Evolutionary conservation across 495 filamentous ascomycete species (phyloP).

Genomic region (Lophiostoma macrostomum): DNA sequence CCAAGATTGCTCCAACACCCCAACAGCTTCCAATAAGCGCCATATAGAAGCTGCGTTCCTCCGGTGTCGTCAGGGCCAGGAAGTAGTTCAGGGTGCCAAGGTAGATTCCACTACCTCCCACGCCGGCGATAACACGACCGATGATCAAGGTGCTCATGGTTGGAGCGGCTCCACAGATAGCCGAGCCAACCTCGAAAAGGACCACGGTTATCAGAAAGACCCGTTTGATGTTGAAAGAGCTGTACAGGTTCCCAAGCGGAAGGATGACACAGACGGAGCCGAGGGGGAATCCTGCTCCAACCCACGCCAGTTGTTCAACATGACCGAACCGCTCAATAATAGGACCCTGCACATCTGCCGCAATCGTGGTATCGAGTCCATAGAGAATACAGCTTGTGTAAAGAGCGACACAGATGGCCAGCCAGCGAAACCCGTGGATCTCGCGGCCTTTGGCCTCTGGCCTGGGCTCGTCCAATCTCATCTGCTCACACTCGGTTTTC

Average conservation of each 20-base stretch:
- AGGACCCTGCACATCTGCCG: conserved; percentile 21
- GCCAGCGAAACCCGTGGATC: conserved; percentile 1
- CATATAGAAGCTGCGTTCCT: conserved; percentile 8
- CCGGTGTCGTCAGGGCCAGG: background rate
- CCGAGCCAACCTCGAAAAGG: conserved; percentile 38
- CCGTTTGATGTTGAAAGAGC: conserved; percentile 39
- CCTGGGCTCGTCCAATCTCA: conserved; percentile 6
- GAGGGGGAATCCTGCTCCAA: conserved; percentile 24
- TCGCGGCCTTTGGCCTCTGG: conserved; percentile 1
- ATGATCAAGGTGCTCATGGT: conserved; percentile 38
- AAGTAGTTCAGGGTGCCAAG: conserved; percentile 8
- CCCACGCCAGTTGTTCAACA: conserved; percentile 23
- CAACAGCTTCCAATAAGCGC: conserved; percentile 1
- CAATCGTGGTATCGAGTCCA: conserved; percentile 30
- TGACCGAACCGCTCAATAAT: conserved; percentile 22
- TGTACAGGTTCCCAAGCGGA: conserved; percentile 21
- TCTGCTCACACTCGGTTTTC: conserved; percentile 3
- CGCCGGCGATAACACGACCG: conserved; percentile 40
- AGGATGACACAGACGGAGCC: conserved; percentile 7
- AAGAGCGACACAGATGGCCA: conserved; percentile 6
- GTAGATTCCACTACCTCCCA: conserved; percentile 22
- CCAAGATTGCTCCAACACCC: conserved; percentile 13
- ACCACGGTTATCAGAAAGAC: conserved; percentile 32
- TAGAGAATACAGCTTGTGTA: conserved; percentile 18
- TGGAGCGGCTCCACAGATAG: conserved; percentile 39